Conservation (phyloP, 1,284 basidiomycete genomes). For the Cryptococcus hybrid region DNA sequence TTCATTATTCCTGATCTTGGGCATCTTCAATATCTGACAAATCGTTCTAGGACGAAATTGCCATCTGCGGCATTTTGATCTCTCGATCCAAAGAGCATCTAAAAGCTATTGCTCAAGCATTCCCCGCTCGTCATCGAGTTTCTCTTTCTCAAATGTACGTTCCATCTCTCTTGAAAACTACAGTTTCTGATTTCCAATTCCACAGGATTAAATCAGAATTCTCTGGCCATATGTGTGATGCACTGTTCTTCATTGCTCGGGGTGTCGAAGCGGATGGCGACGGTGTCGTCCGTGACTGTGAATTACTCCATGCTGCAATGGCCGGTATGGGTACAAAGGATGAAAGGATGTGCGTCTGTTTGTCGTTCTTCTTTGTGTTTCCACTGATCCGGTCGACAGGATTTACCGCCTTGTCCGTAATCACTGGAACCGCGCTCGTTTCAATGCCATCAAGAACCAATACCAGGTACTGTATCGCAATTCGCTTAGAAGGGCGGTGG, state of each 20-base stretch:
- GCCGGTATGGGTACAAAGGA: conserved; percentile 50
- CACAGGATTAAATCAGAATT: conserved; percentile 47
- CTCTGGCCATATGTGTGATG: conserved; percentile 50
- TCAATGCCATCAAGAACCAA: conserved; percentile 45
- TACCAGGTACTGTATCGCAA: conserved; percentile 41
- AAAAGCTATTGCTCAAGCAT: conserved; percentile 43
- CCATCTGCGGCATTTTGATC: conserved; percentile 48
- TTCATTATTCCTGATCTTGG: not conserved
- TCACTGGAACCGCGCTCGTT: conserved; percentile 50
- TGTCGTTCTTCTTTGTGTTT: not conserved
- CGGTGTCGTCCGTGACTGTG: conserved; percentile 45
- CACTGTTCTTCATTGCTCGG: conserved; percentile 41
- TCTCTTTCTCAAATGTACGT: conserved; percentile 38
- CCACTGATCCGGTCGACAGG: conserved; percentile 6
- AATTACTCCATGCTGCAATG: conserved; percentile 46
- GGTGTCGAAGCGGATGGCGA: conserved; percentile 44
- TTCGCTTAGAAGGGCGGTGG: conserved; percentile 36
- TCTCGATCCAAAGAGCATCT: conserved; percentile 48
- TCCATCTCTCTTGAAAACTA: not conserved
- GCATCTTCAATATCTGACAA: not conserved
- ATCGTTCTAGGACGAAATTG: conserved; percentile 45
- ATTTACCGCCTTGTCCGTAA: conserved; percentile 45
- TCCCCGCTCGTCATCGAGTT: conserved; percentile 34
- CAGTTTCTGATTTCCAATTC: not conserved
- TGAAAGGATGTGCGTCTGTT: conserved; percentile 36